Evolutionary conservation across 169 alveolate genomes (phyloP), one percentile per base, ranked within the genome.

Genomic region (Plasmodium coatneyi): DNA sequence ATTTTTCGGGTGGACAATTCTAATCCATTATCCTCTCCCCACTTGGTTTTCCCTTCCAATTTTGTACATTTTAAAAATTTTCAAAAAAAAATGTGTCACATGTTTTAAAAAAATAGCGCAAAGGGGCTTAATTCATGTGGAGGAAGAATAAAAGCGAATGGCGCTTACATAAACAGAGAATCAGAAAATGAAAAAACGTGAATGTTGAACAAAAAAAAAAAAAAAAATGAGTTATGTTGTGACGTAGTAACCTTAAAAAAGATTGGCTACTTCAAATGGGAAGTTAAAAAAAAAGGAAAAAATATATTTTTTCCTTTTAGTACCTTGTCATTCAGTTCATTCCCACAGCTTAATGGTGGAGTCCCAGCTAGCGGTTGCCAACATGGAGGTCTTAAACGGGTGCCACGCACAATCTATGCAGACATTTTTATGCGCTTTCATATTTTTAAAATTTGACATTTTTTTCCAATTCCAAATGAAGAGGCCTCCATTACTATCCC

Each of bases 341-440:
- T 99, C 99, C 99, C 99, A 99, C 36, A 98, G 95, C 96, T 99
- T 99, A 71, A 99, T 96, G 46, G 99, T 96, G 34, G 99, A 99
- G 96, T 99, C 99, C 99, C 99, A 99, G 22, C 99, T 98, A 93
- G 99, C 97, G 81, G 99, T 98, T 34, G 99, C 99, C 22, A 99
- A 97, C 81, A 97, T 96, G 66, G 99, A 97, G 12, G 99, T 98
- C 71, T 97, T 97, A 39, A 97, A 90, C 46, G 99, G 99, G 95
- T 99, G 99, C 99, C 99, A 99, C 70, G 97, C 97, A 54, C 98
- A 98, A 93, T 98, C 99, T 84, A 98, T 98, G 43, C 98, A 97
- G 14, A 98, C 99, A 46, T 98, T 97, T 71, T 97, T 98, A 96
- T 99, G 99, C 1, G 99, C 99, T 84, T 97, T 93, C 43, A 98